Base-by-base conservation (phyloP, 208 protist genomes). In the Acanthamoeba healyi region DNA sequence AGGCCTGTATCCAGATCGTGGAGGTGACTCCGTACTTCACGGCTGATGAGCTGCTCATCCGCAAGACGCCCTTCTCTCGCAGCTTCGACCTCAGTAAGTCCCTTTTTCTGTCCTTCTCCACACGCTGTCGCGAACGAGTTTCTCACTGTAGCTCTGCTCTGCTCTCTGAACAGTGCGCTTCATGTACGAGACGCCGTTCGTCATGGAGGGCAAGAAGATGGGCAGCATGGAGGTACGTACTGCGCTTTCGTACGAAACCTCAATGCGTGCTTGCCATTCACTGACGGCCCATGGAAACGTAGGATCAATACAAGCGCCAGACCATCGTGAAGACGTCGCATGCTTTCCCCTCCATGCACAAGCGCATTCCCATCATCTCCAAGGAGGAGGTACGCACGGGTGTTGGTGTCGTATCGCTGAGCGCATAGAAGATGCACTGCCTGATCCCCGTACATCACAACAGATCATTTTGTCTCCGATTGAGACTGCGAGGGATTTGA, bases 131-230 rank as follows among this genome's bases (percentile, higher is more conserved):
- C n/a, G 49, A 54, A 54, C 49, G 49, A 54, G 15, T 54, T 15
- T 54, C 49, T 6, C 61, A 70, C 19, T 70, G 26, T 70, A 15
- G 15, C 38, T 74, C n/a, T 32, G 3, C 22, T 32, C 29, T 3
- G 5, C 29, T 67, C n/a, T n/a, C n/a, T n/a, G n/a, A n/a, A 26
- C 65, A 74, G 65, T 24, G 36, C 84, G 58, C 5, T 91, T 91
- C 58, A 70, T 91, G 54, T 91, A 44, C 36, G 84, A 91, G 84
- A 91, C 84, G 49, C 84, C 84, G 9, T 91, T 91, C 51, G 54
- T 91, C n/a, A n/a, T 44, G 29, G 84, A 91, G 29, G 84, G 84
- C 26, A 91, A 91, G 58, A 91, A 91, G 56, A 49, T 70, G 58
- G 49, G 58, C 46, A 86, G 49, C 42, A 86, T 58, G 77, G 49